A percentile compares a stretch with the other conserved stretches of the same genome.
Conservation (phyloP, 1,284 basidiomycete species). For the Trichosporon asahii region DNA sequence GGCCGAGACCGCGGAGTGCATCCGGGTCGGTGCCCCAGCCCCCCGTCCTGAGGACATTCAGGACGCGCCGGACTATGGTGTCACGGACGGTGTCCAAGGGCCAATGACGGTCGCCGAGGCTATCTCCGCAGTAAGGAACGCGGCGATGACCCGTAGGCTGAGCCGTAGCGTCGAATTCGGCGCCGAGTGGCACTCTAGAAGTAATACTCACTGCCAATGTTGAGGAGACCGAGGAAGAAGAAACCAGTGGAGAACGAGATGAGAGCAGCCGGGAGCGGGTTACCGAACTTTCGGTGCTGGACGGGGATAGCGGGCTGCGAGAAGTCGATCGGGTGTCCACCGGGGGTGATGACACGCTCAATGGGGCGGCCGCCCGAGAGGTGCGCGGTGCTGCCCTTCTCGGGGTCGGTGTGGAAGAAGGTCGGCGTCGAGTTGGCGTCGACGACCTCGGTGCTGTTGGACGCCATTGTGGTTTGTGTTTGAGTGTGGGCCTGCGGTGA, state of each 20-base stretch:
- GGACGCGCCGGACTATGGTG: neutral
- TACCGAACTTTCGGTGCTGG: conserved; percentile 28
- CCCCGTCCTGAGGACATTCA: neutral
- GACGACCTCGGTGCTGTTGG: conserved; percentile 4
- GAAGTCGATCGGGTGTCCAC: conserved; percentile 29
- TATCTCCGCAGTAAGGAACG: conserved; percentile 7
- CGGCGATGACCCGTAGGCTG: neutral
- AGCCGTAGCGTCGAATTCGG: neutral
- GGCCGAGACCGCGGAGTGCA: neutral
- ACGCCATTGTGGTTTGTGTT: neutral
- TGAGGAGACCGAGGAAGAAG: conserved; percentile 22
- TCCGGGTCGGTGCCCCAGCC: neutral
- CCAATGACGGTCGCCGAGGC: neutral
- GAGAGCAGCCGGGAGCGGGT: conserved; percentile 26
- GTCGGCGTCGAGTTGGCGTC: conserved; percentile 12
- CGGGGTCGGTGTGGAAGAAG: conserved; percentile 17
- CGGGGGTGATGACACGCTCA: conserved; percentile 24
- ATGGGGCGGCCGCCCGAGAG: conserved; percentile 12
- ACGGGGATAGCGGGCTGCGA: conserved; percentile 28
- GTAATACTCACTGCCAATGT: conserved; percentile 8
- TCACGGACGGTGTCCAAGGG: neutral
- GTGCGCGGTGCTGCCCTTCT: conserved; percentile 21
- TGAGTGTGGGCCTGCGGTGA: neutral
- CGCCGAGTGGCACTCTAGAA: neutral
- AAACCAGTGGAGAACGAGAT: conserved; percentile 17